These are phyloP conservation scores for Microsporum audouinii DNA, from an alignment of 2,329 filamentous ascomycete genomes.

Conservation along the genomic window DNA sequence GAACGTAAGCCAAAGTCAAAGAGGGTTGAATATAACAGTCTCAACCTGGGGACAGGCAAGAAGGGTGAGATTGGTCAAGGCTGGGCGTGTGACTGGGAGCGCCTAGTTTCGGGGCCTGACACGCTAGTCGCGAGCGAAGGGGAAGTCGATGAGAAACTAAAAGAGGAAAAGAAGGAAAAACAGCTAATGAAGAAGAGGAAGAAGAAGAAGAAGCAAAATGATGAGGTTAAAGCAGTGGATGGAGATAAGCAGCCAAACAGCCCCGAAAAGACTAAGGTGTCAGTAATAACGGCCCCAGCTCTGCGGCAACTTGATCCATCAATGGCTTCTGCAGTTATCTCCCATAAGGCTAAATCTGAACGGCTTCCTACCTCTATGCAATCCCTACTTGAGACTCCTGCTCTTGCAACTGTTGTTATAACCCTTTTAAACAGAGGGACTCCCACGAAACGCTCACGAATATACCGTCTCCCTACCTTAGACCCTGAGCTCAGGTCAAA, in stretches of 20 bases:
- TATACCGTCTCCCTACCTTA: conserved; percentile 68
- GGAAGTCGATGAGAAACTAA: not conserved
- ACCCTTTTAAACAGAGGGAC: conserved; percentile 59
- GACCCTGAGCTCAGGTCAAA: conserved; percentile 47
- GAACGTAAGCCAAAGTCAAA: conserved; percentile 70
- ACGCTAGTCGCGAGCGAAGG: conserved; percentile 3
- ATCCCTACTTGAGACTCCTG: conserved; percentile 17
- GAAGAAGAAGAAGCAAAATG: not conserved
- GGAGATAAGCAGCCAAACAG: not conserved
- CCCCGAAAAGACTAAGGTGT: conserved; percentile 8
- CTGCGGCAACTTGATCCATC: conserved; percentile 33
- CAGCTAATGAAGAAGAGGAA: not conserved
- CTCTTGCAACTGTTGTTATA: conserved; percentile 53
- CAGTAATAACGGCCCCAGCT: conserved; percentile 18
- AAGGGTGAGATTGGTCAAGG: conserved; percentile 76
- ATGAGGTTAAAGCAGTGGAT: not conserved
- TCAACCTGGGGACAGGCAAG: conserved; percentile 60
- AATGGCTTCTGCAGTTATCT: conserved; percentile 27
- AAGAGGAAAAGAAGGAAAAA: not conserved
- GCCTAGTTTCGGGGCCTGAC: conserved; percentile 41
- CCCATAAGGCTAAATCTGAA: conserved; percentile 17
- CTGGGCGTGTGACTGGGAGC: conserved; percentile 74
- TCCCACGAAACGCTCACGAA: conserved; percentile 59
- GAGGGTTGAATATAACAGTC: conserved; percentile 58
- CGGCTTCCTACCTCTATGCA: conserved; percentile 11